Evolutionary conservation across 2,329 filamentous ascomycete genomes (phyloP), one percentile per base, ranked within the genome.

Genomic region (Trichoderma sp.): DNA sequence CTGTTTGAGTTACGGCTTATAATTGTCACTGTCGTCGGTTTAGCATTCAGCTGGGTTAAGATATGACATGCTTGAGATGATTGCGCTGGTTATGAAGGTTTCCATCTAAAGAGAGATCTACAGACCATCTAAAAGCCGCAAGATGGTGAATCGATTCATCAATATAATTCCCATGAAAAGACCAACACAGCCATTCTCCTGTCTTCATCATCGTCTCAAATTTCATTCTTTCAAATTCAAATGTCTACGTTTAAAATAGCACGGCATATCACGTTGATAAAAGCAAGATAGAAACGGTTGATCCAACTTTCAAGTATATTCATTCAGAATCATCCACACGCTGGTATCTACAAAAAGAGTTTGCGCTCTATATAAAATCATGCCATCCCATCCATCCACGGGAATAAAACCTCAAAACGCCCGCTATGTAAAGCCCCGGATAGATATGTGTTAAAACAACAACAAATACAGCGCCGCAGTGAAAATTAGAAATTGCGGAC

Each of bases 331-430:
- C 59, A 63, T 63, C 43, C 59, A 39, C 47, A 59, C 50, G 50
- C 58, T 71, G 68, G 68, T 70, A 71, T 71, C 47, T 59, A 34
- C 58, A 28, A 63, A 62, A 67, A 50, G 30, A 26, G 39, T 57
- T 59, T 63, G 17, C 59, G 20, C 68, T 71, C 62, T 66, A 71
- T 66, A 57, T 23, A 65, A 70, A 13, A 13, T 50, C 17, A 66
- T 36, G 17, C 53, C 68, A 17, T 50, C 68, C 36, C 36, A 28
- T 59, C 30, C 36, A 50, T 59, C 36, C 36, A 12, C 20, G 62
- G 61, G 36, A 34, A 58, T 28, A 64, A 65, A 59, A 55, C 73
- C 68, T 73, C 63, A 68, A 61, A 68, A 73, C 71, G 73, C 73
- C 73, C 70, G 72, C 72, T 75, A 64, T 28, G 26, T 67, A 8